A percentile compares a stretch with the other conserved stretches of the same genome.
These are phyloP conservation scores for Hypocreales sp. DNA, from an alignment of 2,329 filamentous ascomycete genomes.

Conservation along the genomic window DNA sequence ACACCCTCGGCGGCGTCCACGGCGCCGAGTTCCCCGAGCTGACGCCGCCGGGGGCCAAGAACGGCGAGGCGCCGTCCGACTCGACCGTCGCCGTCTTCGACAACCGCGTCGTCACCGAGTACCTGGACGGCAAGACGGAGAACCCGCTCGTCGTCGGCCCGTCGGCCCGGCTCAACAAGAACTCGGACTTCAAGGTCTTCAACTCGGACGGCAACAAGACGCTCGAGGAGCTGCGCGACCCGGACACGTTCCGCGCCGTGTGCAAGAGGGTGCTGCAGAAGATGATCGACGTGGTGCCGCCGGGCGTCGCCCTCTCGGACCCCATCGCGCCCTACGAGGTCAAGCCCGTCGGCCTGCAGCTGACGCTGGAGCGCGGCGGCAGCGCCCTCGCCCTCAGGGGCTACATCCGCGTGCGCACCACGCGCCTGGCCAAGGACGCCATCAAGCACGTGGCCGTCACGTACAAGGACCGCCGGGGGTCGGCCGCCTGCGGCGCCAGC, in stretches of 20 bases:
- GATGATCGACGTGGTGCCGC: slow-evolving; percentile 46
- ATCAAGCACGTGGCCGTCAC: slow-evolving; percentile 33
- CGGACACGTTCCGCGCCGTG: slow-evolving; percentile 25
- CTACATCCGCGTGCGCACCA: slow-evolving; percentile 41
- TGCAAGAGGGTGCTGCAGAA: slow-evolving; percentile 38
- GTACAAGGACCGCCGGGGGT: slow-evolving; percentile 40
- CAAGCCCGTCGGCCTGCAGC: slow-evolving; percentile 42
- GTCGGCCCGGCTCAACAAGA: slow-evolving; percentile 24
- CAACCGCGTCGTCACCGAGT: slow-evolving; percentile 41
- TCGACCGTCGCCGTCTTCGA: slow-evolving; percentile 33
- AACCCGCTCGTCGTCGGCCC: slow-evolving; percentile 40
- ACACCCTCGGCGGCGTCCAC: slow-evolving; percentile 46
- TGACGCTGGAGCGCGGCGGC: slow-evolving; percentile 34
- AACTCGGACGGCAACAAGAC: slow-evolving; percentile 39
- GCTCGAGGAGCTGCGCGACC: slow-evolving; percentile 28
- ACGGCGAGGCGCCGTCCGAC: slow-evolving; percentile 31
- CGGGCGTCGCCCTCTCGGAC: slow-evolving; percentile 31
- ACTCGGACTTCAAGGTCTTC: slow-evolving; percentile 42
- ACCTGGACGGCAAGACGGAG: slow-evolving; percentile 33
- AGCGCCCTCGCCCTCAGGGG: slow-evolving; percentile 33
- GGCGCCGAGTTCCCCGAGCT: slow-evolving; percentile 35
- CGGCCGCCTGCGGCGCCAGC: slow-evolving; percentile 22
- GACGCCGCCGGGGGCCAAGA: slow-evolving; percentile 25
- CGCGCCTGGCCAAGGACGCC: slow-evolving; percentile 21
- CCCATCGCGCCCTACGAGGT: slow-evolving; percentile 39